Evolutionary conservation across 257 asterid species (phyloP).

Genomic region (Nicotiana attenuata): DNA sequence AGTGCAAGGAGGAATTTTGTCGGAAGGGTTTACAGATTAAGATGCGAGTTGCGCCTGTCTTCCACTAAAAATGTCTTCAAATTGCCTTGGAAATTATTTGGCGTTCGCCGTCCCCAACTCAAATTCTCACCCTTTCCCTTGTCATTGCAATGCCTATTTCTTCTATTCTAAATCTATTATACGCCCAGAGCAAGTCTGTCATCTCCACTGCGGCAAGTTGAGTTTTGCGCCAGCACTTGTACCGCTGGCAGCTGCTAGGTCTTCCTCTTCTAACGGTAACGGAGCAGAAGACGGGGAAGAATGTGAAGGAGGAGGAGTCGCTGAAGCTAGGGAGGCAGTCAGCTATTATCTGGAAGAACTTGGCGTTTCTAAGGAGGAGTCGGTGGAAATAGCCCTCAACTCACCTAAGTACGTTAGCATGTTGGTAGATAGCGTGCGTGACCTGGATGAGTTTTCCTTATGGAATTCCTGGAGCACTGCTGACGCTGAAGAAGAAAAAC

Average conservation of each 20-base stretch:
- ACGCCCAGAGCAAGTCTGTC: background rate
- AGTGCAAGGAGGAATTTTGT: background rate
- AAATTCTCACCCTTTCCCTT: background rate
- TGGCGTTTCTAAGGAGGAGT: slow-evolving; percentile 60
- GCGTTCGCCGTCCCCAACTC: background rate
- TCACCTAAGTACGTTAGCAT: slow-evolving; percentile 57
- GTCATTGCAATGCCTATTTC: background rate
- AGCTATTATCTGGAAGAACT: slow-evolving; percentile 42
- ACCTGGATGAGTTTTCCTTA: slow-evolving; percentile 51
- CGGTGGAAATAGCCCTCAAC: slow-evolving; percentile 43
- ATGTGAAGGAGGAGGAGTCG: slow-evolving; percentile 12
- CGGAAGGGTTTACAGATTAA: background rate
- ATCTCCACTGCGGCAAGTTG: background rate
- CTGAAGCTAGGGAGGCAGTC: slow-evolving; percentile 60
- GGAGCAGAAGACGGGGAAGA: slow-evolving; percentile 9
- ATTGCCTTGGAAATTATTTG: background rate
- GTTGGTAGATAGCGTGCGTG: slow-evolving; percentile 67
- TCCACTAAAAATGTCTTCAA: background rate
- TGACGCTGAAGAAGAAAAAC: slow-evolving; percentile 13
- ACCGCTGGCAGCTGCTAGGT: slow-evolving; percentile 11
- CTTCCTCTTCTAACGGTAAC: background rate
- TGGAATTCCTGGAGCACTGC: slow-evolving; percentile 49
- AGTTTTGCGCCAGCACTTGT: background rate
- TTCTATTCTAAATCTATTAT: background rate
- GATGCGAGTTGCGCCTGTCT: background rate